Conservation (phyloP, 192 early-diverging fungal species). For the Funneliformis geosporum region DNA sequence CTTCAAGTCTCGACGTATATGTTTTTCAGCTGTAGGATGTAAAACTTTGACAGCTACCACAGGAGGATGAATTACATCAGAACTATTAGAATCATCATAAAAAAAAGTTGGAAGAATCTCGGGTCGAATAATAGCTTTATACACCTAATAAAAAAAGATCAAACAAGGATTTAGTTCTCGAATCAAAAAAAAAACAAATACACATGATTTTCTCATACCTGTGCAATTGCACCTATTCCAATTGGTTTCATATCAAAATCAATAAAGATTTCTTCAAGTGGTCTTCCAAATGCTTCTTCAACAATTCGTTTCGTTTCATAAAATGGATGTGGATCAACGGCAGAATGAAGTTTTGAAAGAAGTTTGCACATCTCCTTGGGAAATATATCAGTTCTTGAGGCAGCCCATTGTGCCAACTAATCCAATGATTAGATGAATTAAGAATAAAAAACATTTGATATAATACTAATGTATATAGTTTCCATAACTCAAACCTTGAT, state of each 20-base stretch:
- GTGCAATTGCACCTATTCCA: slow-evolving; percentile 95
- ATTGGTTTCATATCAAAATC: slow-evolving; percentile 74
- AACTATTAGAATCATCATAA: not conserved
- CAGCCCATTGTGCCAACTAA: slow-evolving; percentile 86
- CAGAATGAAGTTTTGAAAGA: slow-evolving; percentile 79
- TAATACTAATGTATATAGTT: not conserved
- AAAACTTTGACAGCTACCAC: slow-evolving; percentile 86
- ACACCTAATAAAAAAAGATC: slow-evolving; percentile 31
- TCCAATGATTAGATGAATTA: not conserved
- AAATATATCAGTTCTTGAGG: slow-evolving; percentile 87
- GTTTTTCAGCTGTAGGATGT: slow-evolving; percentile 73
- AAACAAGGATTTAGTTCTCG: not conserved
- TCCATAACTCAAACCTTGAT: slow-evolving; percentile 70
- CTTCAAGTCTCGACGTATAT: slow-evolving; percentile 78
- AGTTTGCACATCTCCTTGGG: slow-evolving; percentile 70
- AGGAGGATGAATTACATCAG: not conserved
- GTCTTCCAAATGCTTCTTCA: slow-evolving; percentile 62
- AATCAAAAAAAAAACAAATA: not conserved
- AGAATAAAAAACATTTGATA: not conserved
- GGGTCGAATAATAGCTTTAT: slow-evolving; percentile 56
- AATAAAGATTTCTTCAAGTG: slow-evolving; percentile 76
- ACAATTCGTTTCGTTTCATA: slow-evolving; percentile 64
- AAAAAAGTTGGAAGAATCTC: slow-evolving; percentile 29
- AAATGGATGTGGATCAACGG: slow-evolving; percentile 78
- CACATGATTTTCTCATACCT: slow-evolving; percentile 57